A percentile compares a stretch with the other conserved stretches of the same genome.
phyloP scores from a whole-genome alignment of 164 flowering plant genomes.

The Saururus chinensis region DNA sequence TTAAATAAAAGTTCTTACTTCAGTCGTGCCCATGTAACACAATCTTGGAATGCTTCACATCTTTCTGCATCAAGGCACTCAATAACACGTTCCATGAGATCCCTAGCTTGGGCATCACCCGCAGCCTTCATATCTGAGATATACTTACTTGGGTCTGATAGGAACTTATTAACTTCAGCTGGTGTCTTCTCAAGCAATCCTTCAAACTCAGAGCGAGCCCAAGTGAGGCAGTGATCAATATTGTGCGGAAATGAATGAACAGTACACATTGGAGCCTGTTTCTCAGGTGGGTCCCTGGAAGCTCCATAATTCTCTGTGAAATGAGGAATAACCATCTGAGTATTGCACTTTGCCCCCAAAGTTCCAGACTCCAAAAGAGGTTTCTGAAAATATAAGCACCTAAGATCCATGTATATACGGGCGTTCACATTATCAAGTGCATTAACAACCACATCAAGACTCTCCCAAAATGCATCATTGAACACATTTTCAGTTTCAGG shows the following conservation, averaged over 20 bases:
- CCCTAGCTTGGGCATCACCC: conserved; percentile 88
- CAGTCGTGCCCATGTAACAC: conserved; percentile 77
- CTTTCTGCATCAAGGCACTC: conserved; percentile 68
- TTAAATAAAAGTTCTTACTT: conserved; percentile 25
- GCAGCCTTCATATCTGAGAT: conserved; percentile 47
- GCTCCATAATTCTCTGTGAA: conserved; percentile 85
- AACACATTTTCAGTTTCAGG: conserved; percentile 81
- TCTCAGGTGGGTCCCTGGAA: conserved; percentile 88
- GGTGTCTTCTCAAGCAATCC: conserved; percentile 93
- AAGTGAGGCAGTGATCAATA: conserved; percentile 85
- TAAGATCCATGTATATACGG: conserved; percentile 72
- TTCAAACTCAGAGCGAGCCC: conserved; percentile 95
- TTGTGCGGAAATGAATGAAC: conserved; percentile 91
- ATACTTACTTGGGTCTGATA: conserved; percentile 60
- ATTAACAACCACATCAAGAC: conserved; percentile 57
- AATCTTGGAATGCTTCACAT: conserved; percentile 72
- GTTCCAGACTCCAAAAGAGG: conserved; percentile 90
- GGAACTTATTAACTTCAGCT: conserved; percentile 70
- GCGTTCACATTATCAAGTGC: conserved; percentile 87
- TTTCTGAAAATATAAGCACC: conserved; percentile 83
- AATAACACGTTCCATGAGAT: conserved; percentile 64
- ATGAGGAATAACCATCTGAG: conserved; percentile 90
- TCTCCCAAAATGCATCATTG: conserved; percentile 79
- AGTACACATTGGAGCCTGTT: conserved; percentile 94
- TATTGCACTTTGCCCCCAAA: conserved; percentile 85